Percentiles rank a stretch among this genome's conserved stretches.
Evolutionary conservation across 768 basidiomycete genomes (phyloP).

Genomic region (Tulasnella sp.): DNA sequence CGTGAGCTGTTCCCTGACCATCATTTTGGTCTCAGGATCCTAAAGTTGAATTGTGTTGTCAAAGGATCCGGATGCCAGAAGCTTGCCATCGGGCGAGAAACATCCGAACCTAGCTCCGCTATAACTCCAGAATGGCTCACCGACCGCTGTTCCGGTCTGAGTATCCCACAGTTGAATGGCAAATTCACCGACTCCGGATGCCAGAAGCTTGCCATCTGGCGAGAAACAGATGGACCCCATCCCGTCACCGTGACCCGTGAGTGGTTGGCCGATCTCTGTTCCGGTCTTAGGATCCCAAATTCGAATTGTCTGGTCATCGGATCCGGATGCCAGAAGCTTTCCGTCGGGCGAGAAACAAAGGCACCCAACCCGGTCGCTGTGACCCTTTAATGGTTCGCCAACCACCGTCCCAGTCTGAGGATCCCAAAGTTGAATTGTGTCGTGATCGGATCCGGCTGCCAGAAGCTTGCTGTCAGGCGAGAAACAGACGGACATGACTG

Average conservation of each 20-base stretch:
- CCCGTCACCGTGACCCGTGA: background rate
- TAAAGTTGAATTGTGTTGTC: constrained; percentile 13
- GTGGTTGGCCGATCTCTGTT: background rate
- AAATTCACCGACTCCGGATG: constrained; percentile 18
- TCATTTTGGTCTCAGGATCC: constrained; percentile 30
- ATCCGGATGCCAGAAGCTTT: background rate
- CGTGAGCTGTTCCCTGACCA: background rate
- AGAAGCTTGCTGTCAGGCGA: background rate
- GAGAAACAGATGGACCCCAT: constrained; percentile 29
- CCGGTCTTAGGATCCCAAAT: background rate
- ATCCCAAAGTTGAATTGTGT: background rate
- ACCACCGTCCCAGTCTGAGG: background rate
- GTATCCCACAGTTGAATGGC: constrained; percentile 28
- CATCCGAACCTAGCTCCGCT: background rate
- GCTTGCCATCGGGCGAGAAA: background rate
- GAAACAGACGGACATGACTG: too few relatives aligned
- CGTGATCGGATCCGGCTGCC: background rate
- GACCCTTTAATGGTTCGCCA: background rate
- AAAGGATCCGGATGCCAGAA: constrained; percentile 19
- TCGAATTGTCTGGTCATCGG: background rate
- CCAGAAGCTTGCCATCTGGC: constrained; percentile 10
- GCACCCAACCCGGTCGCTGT: background rate
- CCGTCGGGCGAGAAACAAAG: background rate
- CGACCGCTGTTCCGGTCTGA: constrained; percentile 23
- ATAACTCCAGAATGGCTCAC: background rate